These are phyloP conservation scores for Acanthamoeba culbertsoni DNA, from an alignment of 208 protist genomes.

Conservation along the genomic window DNA sequence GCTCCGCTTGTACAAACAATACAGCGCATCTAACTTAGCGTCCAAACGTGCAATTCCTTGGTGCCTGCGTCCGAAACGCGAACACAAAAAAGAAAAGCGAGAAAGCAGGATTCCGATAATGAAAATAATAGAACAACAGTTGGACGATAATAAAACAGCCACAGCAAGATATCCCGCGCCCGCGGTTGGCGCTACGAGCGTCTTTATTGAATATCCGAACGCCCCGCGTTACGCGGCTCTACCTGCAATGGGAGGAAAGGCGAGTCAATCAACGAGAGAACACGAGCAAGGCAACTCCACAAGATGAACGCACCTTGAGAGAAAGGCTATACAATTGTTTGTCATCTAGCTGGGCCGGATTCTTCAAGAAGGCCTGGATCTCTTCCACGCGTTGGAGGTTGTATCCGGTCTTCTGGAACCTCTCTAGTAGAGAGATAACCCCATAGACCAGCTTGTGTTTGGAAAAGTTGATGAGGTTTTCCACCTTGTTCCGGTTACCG, in stretches of 20 bases:
- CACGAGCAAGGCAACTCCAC: neutral
- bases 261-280: neutral
- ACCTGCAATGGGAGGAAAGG: neutral
- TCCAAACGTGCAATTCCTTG: too few species aligned
- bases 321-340: slow-evolving; percentile 54
- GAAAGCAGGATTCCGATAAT: too few species aligned
- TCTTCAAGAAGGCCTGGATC: slow-evolving; percentile 17
- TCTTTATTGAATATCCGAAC: slow-evolving; percentile 6
- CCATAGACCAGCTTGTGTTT: slow-evolving; percentile 62
- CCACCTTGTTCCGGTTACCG: slow-evolving; percentile 58
- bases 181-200: too few species aligned
- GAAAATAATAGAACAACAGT: neutral
- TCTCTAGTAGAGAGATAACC: slow-evolving; percentile 19
- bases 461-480: slow-evolving; percentile 62
- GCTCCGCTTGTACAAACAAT: too few species aligned
- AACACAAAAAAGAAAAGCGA: too few species aligned
- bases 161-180: too few species aligned
- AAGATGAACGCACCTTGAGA: neutral
- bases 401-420: slow-evolving; percentile 59
- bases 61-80: too few species aligned
- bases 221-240: slow-evolving; percentile 38
- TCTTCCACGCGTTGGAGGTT: slow-evolving; percentile 18
- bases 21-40: too few species aligned
- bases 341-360: neutral
- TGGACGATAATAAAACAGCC: neutral